Percentiles rank a stretch among this genome's conserved stretches.
Evolutionary conservation across 345 rosid genomes (phyloP).

Genomic region (Salix dunnii): DNA sequence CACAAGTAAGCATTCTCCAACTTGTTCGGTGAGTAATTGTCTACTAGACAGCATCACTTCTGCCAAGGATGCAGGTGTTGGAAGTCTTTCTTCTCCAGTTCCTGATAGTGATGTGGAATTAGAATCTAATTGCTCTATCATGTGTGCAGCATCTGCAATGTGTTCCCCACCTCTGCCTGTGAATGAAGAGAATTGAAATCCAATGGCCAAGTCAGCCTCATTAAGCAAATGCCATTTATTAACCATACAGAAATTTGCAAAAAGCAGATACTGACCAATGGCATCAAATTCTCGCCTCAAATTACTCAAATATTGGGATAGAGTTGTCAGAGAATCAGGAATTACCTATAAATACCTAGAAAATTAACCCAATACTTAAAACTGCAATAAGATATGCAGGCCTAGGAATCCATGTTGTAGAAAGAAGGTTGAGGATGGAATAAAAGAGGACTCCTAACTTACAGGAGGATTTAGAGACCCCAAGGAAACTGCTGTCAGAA

Average conservation of each 20-base stretch:
- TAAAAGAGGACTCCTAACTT: conserved; percentile 23
- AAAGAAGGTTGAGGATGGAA: background rate
- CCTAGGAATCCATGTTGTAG: background rate
- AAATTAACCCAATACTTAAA: background rate
- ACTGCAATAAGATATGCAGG: conserved; percentile 5
- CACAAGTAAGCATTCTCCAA: conserved; percentile 54
- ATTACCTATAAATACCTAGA: conserved; percentile 45
- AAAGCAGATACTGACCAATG: conserved; percentile 38
- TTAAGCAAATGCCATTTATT: background rate
- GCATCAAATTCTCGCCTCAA: conserved; percentile 47
- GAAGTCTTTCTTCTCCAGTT: conserved; percentile 45
- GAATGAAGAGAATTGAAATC: conserved; percentile 17
- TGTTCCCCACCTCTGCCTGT: conserved; percentile 44
- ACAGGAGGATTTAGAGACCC: conserved; percentile 61
- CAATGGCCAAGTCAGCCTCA: conserved; percentile 9
- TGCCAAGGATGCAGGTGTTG: conserved; percentile 68
- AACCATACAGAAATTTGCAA: background rate
- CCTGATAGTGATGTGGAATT: conserved; percentile 29
- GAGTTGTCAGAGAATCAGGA: conserved; percentile 64
- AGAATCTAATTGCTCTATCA: conserved; percentile 36
- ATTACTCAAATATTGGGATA: conserved; percentile 54
- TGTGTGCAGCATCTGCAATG: conserved; percentile 21
- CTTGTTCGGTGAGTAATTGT: conserved; percentile 56
- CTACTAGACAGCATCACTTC: conserved; percentile 55
- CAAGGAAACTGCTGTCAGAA: conserved; percentile 49